Conservation (phyloP, 306 rosid species). For the Vachellia collinsii region DNA sequence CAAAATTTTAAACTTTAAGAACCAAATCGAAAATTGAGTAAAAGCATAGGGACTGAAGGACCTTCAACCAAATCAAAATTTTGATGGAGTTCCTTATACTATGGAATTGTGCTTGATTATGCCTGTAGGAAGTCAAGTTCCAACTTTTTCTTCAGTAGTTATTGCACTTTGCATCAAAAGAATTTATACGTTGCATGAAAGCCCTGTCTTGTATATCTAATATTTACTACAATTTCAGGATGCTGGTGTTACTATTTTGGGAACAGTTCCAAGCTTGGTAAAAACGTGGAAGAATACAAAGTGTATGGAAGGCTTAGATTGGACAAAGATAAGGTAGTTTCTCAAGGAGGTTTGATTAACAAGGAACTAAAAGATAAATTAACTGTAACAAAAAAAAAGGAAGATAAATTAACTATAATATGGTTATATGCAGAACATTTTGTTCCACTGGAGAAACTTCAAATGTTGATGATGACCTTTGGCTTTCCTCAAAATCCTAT, state of each 20-base stretch:
- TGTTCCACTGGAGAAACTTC: conserved; percentile 77
- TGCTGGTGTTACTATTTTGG: conserved; percentile 83
- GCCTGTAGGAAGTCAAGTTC: background rate
- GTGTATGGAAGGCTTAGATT: conserved; percentile 84
- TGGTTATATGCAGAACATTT: conserved; percentile 59
- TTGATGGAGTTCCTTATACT: background rate
- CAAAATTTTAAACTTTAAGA: too few relatives aligned
- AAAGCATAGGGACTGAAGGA: background rate
- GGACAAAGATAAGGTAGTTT: conserved; percentile 83
- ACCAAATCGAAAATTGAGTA: background rate
- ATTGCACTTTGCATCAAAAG: background rate
- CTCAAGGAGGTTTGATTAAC: conserved; percentile 20
- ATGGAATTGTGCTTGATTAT: background rate
- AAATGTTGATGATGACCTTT: conserved; percentile 83
- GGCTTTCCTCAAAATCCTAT: conserved; percentile 83
- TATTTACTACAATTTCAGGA: conserved; percentile 53
- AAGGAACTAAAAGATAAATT: conserved; percentile 23
- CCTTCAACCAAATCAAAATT: background rate
- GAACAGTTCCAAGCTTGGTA: conserved; percentile 93
- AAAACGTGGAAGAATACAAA: conserved; percentile 81
- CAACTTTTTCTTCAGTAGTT: background rate
- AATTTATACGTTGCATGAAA: conserved; percentile 16
- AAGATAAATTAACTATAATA: conserved; percentile 33
- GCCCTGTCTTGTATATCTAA: conserved; percentile 14
- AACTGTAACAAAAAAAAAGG: too few relatives aligned